Evolutionary conservation across 2,329 filamentous ascomycete species (phyloP).

Genomic region (Colletotrichum liaoningense): DNA sequence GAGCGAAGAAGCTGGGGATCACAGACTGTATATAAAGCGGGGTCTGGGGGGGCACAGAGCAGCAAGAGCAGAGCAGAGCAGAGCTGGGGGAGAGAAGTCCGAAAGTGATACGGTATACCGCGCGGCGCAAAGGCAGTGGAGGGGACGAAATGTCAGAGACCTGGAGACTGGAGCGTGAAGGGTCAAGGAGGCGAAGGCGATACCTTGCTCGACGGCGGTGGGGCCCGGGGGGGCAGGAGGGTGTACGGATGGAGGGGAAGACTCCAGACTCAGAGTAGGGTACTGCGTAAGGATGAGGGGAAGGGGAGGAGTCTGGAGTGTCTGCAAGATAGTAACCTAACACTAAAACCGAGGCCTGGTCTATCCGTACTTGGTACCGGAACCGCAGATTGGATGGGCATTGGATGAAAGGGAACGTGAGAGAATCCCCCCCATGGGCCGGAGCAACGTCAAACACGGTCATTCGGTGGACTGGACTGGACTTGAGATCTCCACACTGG

Average conservation of each 20-base stretch:
- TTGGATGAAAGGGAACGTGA: neutral
- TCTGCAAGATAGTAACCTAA: too few relatives aligned
- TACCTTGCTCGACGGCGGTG: neutral
- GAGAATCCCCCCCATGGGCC: constrained; percentile 5
- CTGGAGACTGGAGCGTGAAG: neutral
- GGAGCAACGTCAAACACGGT: constrained; percentile 18
- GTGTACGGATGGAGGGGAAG: constrained; percentile 14
- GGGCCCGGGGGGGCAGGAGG: neutral
- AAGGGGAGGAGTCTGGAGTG: neutral
- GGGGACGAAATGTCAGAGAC: constrained; percentile 26
- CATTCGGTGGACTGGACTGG: constrained; percentile 7
- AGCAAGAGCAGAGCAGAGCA: neutral
- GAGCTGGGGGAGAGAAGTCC: constrained; percentile 16
- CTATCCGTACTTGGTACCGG: neutral
- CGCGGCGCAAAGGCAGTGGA: constrained; percentile 15
- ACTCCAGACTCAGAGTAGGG: neutral
- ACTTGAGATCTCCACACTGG: constrained; percentile 9
- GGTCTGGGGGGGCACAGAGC: constrained; percentile 25
- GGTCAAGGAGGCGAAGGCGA: neutral
- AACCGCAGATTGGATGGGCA: constrained; percentile 1
- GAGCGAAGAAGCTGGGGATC: constrained; percentile 9
- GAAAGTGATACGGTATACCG: constrained; percentile 7
- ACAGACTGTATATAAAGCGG: constrained; percentile 36
- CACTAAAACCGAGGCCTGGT: constrained; percentile 8
- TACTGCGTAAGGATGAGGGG: too few relatives aligned